Conservation (phyloP, 495 filamentous ascomycete genomes). For the Penicillium turbatum region DNA sequence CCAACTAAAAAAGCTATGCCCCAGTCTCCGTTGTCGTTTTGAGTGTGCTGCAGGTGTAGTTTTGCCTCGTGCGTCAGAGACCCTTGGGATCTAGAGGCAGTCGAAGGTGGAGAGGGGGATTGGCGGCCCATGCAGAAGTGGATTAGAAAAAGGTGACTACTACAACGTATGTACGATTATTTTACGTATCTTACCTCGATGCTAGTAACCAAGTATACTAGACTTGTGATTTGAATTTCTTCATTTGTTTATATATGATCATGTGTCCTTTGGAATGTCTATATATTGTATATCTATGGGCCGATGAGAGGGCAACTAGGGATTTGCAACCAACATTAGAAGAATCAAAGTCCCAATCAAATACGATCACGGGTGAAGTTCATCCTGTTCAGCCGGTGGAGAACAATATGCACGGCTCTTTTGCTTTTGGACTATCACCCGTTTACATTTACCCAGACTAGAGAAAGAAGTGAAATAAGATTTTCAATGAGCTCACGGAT, state of each 20-base stretch:
- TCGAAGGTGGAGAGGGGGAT: conserved; percentile 22
- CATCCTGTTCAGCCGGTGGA: neutral
- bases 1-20: conserved; percentile 19
- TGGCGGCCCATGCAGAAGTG: conserved; percentile 24
- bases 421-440: neutral
- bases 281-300: neutral
- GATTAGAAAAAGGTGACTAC: neutral
- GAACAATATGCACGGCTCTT: conserved; percentile 1
- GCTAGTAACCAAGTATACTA: too few species aligned
- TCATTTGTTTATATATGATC: neutral
- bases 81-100: conserved; percentile 31
- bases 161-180: neutral
- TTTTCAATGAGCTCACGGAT: neutral
- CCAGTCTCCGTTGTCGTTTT: conserved; percentile 28
- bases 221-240: too few species aligned
- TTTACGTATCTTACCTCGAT: too few species aligned
- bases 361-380: neutral
- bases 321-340: neutral
- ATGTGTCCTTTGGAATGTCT: neutral
- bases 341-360: neutral
- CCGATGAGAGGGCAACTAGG: too few species aligned
- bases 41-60: conserved; percentile 34
- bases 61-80: conserved; percentile 37
- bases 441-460: neutral
- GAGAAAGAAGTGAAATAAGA: neutral